These are phyloP conservation scores for Aristolochia contorta DNA, from an alignment of 164 flowering plant species.

Conservation along the genomic window DNA sequence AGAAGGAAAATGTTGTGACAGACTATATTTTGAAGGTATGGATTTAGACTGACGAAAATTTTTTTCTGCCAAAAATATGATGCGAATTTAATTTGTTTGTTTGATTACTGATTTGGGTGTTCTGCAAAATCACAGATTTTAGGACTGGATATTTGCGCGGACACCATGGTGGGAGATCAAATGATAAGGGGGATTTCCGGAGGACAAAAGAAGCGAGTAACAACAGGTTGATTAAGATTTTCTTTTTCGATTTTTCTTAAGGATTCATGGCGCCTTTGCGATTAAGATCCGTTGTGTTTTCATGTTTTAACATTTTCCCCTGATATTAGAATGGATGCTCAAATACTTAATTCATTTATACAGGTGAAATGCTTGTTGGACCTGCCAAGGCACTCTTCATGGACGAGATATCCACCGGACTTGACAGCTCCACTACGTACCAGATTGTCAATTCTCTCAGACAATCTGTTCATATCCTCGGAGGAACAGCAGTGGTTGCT, in stretches of 20 bases:
- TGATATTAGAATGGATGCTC: too few species aligned
- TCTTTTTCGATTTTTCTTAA: too few species aligned
- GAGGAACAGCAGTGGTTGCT: conserved; percentile 57
- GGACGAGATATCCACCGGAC: conserved; percentile 22
- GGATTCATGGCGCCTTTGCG: too few species aligned
- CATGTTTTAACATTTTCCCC: too few species aligned
- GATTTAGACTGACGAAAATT: too few species aligned
- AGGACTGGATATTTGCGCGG: conserved; percentile 21
- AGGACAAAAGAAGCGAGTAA: conserved; percentile 22
- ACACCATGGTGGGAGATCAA: conserved; percentile 21
- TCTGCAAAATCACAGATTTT: conserved; percentile 14
- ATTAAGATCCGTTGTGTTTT: too few species aligned
- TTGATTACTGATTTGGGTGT: background rate
- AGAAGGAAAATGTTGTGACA: conserved; percentile 15
- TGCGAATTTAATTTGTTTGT: too few species aligned
- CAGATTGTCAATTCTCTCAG: conserved; percentile 58
- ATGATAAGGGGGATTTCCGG: conserved; percentile 23
- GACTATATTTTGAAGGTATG: conserved; percentile 21
- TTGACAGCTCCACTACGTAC: conserved; percentile 57
- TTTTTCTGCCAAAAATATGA: too few species aligned
- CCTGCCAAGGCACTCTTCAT: conserved; percentile 8
- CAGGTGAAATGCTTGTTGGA: conserved; percentile 14
- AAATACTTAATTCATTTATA: background rate
- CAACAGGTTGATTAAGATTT: conserved; percentile 7
- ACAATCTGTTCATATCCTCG: conserved; percentile 44